These are phyloP conservation scores for Phytophthora capsici DNA, from an alignment of 352 stramenopile genomes.

Conservation along the genomic window DNA sequence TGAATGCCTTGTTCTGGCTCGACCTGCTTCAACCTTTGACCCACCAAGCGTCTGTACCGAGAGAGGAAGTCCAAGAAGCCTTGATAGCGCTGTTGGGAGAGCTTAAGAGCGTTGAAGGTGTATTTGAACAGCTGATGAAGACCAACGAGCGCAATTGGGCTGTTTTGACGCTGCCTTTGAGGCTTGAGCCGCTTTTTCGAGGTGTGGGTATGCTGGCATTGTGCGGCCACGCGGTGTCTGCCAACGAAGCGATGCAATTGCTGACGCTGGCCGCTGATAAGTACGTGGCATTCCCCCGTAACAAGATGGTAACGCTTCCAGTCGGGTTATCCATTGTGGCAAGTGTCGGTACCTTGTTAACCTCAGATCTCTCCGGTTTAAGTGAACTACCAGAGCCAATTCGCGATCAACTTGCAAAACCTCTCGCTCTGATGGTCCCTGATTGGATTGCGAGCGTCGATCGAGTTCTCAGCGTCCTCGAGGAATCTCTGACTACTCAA, in stretches of 20 bases:
- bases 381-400: slow-evolving; percentile 13
- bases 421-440: slow-evolving; percentile 11
- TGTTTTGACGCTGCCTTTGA: slow-evolving; percentile 36
- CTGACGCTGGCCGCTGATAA: slow-evolving; percentile 24
- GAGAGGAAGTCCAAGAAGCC: slow-evolving; percentile 24
- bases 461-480: slow-evolving; percentile 28
- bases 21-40: slow-evolving; percentile 24
- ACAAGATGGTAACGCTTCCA: slow-evolving; percentile 9
- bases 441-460: slow-evolving; percentile 22
- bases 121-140: slow-evolving; percentile 25
- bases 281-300: background rate
- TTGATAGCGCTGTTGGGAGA: slow-evolving; percentile 30
- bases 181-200: slow-evolving; percentile 34
- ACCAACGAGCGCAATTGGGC: slow-evolving; percentile 20
- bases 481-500: slow-evolving; percentile 13
- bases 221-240: slow-evolving; percentile 11
- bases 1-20: slow-evolving; percentile 38
- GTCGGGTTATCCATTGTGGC: slow-evolving; percentile 22
- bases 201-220: slow-evolving; percentile 26
- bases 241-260: slow-evolving; percentile 27
- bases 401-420: slow-evolving; percentile 9
- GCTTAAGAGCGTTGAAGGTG: slow-evolving; percentile 23
- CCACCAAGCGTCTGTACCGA: slow-evolving; percentile 6
- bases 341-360: slow-evolving; percentile 19
- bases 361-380: slow-evolving; percentile 4